Evolutionary conservation across 495 filamentous ascomycete genomes (phyloP).

Genomic region (Neurospora terricola): DNA sequence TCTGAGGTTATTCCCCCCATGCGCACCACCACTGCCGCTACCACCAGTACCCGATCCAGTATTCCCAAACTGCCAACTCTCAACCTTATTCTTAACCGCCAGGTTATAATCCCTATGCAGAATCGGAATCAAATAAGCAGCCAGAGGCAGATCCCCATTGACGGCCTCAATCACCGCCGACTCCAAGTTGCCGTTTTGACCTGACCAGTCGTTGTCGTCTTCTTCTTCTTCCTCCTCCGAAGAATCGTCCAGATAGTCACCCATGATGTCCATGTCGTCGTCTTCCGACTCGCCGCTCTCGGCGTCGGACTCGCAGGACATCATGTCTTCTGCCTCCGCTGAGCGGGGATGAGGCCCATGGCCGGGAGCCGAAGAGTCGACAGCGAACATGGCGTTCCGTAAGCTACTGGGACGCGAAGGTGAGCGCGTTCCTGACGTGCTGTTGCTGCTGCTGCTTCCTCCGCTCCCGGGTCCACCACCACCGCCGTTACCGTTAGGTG

Average conservation of each 20-base stretch:
- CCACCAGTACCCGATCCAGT: background rate
- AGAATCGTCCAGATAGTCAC: conserved; percentile 1
- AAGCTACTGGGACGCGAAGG: conserved; percentile 10
- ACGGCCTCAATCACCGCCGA: conserved; percentile 14
- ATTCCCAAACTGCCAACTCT: conserved; percentile 13
- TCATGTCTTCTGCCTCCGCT: background rate
- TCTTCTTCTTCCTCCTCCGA: conserved; percentile 5
- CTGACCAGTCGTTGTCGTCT: conserved; percentile 19
- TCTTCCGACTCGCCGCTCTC: background rate
- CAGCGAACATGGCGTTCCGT: conserved; percentile 6
- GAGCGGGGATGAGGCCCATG: background rate
- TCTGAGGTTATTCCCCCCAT: background rate
- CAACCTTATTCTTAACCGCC: conserved; percentile 14
- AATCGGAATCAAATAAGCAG: conserved; percentile 14
- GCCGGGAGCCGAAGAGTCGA: background rate
- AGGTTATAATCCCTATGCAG: conserved; percentile 13
- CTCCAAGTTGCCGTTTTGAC: conserved; percentile 16
- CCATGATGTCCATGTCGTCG: conserved; percentile 9
- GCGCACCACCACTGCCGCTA: background rate
- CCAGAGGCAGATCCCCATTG: conserved; percentile 12
- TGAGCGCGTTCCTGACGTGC: background rate
- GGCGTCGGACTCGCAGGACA: background rate
- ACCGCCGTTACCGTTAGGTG: background rate
- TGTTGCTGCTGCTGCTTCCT: background rate
- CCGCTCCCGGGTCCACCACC: background rate